Percentiles rank a stretch among this genome's conserved stretches.
phyloP scores from a whole-genome alignment of 1,139 yeast genomes.

The Yarrowia galli region DNA sequence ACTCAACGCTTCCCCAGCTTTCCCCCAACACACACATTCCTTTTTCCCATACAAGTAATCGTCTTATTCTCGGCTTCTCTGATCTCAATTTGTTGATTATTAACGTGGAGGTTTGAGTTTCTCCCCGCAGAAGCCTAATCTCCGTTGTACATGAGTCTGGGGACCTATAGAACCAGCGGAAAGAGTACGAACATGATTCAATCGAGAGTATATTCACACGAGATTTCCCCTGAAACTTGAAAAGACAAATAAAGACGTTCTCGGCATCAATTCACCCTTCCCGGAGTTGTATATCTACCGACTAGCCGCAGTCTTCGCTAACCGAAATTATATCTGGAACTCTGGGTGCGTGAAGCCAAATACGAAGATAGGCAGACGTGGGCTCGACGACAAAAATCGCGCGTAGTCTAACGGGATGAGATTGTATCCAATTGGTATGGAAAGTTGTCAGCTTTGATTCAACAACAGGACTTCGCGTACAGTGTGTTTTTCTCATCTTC shows the following conservation, averaged over 20 bases:
- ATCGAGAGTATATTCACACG: neutral
- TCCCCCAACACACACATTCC: neutral
- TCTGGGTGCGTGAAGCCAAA: neutral
- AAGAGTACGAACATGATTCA: neutral
- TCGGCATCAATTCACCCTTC: neutral
- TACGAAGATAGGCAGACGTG: neutral
- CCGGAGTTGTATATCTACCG: neutral
- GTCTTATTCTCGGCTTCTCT: conserved; percentile 15
- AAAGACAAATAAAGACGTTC: neutral
- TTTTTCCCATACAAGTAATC: neutral
- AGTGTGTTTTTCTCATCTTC: neutral
- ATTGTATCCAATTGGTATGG: neutral
- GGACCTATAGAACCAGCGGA: neutral
- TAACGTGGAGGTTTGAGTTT: conserved; percentile 9
- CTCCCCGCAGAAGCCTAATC: conserved; percentile 25
- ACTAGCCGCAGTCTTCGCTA: conserved; percentile 15
- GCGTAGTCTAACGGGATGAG: neutral
- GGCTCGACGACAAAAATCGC: conserved; percentile 9
- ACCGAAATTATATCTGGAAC: conserved; percentile 10
- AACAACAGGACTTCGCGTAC: neutral
- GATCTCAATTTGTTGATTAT: conserved; percentile 8
- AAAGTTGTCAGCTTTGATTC: neutral
- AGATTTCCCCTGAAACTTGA: neutral
- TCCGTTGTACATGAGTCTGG: neutral
- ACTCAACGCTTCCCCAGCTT: too few species aligned